Base-by-base conservation (phyloP, 1,284 basidiomycete genomes). In the Schizopora paradoxa region DNA sequence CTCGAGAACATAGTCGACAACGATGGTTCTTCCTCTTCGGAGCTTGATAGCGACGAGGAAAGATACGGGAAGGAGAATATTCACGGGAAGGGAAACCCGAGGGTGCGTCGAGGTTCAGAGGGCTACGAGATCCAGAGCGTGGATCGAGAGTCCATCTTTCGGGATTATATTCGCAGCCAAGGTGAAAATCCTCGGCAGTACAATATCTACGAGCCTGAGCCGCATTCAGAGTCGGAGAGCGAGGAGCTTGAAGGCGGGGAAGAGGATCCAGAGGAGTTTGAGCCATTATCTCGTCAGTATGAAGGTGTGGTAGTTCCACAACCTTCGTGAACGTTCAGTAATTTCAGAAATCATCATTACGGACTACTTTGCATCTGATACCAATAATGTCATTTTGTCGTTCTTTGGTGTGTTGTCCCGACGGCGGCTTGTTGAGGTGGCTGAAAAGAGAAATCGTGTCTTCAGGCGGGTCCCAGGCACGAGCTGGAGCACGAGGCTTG, bases 91-190 rank as follows among this genome's bases (percentile, higher is more conserved):
- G 51, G 52, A 19, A 53, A 58, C 16, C 52, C 58, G 10, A 58
- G 62, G 36, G 65, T 86, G 31, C 69, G 88, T 43, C 66, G 77
- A 31, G 87, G 87, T 13, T 89, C 86, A 13, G 88, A 91, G 65
- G 87, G 87, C 3, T 84, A 79, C 56, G 87, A 91, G 58, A 77
- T 88, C 40, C 72, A 39, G 54, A 64, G 74, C 6, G 64, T 76
- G 37, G 68, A 75, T 43, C 67, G 84, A 44, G 82, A 86, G 56
- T 74, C 72, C 41, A 69, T 86, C 62, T 59, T 88, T 26, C 65
- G 59, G 45, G 64, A 68, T 42, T 81, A 82, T 59, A 61, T 87
- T n/a, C 61, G 65, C 46, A 68, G 67, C 32, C 61, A 76, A 27
- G 73, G 73, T 5, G 69, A 71, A 49, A 72, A 76, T 49, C 69